Conservation (phyloP, 768 basidiomycete species). For the Rhodosporidiobolus sp. region DNA sequence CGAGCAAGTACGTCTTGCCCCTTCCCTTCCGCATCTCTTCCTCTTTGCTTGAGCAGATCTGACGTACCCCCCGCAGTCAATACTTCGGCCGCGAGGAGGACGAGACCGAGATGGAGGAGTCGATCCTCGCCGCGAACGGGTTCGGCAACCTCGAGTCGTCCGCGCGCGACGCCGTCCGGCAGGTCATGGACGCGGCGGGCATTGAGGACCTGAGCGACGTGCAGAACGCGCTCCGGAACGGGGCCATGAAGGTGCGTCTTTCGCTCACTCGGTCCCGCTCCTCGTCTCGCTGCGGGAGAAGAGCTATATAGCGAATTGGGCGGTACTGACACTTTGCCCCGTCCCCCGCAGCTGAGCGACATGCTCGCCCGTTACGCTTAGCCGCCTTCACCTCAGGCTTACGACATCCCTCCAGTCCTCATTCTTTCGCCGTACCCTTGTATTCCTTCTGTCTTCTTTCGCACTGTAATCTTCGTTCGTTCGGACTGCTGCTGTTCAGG, state of each 20-base stretch:
- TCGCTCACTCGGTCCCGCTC: background rate
- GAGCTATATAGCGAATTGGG: background rate
- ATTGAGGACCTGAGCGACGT: conserved; percentile 59
- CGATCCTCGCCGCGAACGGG: conserved; percentile 55
- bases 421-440: too few relatives aligned
- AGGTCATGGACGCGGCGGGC: conserved; percentile 56
- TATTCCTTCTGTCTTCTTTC: too few relatives aligned
- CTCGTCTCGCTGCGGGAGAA: background rate
- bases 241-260: conserved; percentile 71
- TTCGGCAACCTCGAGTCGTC: conserved; percentile 61
- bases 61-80: conserved; percentile 51
- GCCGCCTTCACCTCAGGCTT: background rate
- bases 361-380: conserved; percentile 32
- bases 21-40: background rate
- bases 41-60: background rate
- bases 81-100: conserved; percentile 83
- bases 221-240: conserved; percentile 73
- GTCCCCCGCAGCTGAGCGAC: conserved; percentile 20
- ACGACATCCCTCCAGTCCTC: too few relatives aligned
- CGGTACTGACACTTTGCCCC: background rate
- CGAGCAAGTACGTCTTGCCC: conserved; percentile 15
- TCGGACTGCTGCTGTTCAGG: too few relatives aligned
- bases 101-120: conserved; percentile 49
- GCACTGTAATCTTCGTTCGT: too few relatives aligned
- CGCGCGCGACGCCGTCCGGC: conserved; percentile 70